Evolutionary conservation across 805 yeast species (phyloP), one percentile per base, ranked within the genome.

Genomic region (Cyberlindnera lachancei): DNA sequence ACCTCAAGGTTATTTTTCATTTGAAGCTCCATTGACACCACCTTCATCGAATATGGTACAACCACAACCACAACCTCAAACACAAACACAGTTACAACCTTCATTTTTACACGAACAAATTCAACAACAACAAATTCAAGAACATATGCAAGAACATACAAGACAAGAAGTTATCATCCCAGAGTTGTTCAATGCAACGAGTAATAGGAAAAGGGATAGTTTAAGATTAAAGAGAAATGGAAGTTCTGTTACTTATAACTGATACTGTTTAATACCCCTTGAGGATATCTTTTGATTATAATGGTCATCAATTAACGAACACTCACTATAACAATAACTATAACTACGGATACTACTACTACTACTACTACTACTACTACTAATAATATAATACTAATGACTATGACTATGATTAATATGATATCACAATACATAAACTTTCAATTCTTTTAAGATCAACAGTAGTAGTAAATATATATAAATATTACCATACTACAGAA

Each of bases 171-270:
- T 37, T 9, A 32, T 38, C 22, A 35, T 47, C 12, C 52, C 52
- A 15, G 55, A 46, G 16, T 35, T 56, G 25, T 53, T 45, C 43
- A 69, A 70, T 39, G 67, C 61, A 18, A 70, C 75, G 2, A 63
- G 69, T 18, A 66, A 65, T 40, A 57, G 76, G 38, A 71, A 71
- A 48, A 63, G 77, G 42, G 75, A 70, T 39, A 63, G 71, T 41
- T 47, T 71, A 40, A 65, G 70, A 36, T 48, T 69, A 45, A 70
- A 70, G 47, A 63, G 75, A 45, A 32, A 47, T n/a, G 53, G 55
- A 16, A 47, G 42, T 27, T 40, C 42, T 23, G 37, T 35, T 16
- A 36, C 41, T n/a, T 38, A 42, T 23, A 36, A 34, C 34, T 38
- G 29, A 35, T n/a, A 11, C 9, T 4, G 13, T 11, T 2, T 27